Base-by-base conservation (phyloP, 176 grass and related monocot species). In the Leersia perrieri region DNA sequence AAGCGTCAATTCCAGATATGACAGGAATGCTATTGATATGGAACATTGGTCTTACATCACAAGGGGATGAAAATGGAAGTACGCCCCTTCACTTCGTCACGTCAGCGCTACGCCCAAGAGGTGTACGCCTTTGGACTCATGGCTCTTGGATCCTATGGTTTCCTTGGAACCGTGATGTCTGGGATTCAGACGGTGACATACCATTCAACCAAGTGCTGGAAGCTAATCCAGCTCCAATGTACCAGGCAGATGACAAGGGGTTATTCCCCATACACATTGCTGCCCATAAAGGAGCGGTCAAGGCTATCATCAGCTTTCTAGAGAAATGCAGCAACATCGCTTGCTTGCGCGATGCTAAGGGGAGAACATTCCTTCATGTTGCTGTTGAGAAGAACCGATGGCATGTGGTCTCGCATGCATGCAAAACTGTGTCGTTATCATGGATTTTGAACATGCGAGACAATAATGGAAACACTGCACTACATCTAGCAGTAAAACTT, bases 191-290 rank as follows among this genome's bases (percentile, higher is more conserved):
- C 63, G n/a, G n/a, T n/a, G n/a, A n/a, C n/a, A 66, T 33, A 12
- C 34, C 58, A 32, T 66, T 51, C 3, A 23, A 82, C 10, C 45
- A 70, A 18, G 34, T 82, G 30, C 20, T 82, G 45, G 11, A 82
- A 55, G 34, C 36, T 28, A 69, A 82, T n/a, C 10, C 22, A 57
- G 25, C 65, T 9, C 2, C 38, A 28, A 23, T 69, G 55, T 72
- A 28, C 14, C 66, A 60, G 20, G 0, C 23, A 4, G 66, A 82
- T 47, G 31, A 33, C 0, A 25, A 65, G 15, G 66, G 66, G 35
- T 28, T 70, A 70, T 61, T 72, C 70, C 79, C 79, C 12, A 20
- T 82, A 5, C 79, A 82, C 51, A 26, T 70, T 70, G 82, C 82
- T 77, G 61, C 82, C 57, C 0, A 2, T 20, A 60, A 4, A 29